phyloP scores from a whole-genome alignment of 495 filamentous ascomycete genomes.

The Podospora pseudopauciseta region DNA sequence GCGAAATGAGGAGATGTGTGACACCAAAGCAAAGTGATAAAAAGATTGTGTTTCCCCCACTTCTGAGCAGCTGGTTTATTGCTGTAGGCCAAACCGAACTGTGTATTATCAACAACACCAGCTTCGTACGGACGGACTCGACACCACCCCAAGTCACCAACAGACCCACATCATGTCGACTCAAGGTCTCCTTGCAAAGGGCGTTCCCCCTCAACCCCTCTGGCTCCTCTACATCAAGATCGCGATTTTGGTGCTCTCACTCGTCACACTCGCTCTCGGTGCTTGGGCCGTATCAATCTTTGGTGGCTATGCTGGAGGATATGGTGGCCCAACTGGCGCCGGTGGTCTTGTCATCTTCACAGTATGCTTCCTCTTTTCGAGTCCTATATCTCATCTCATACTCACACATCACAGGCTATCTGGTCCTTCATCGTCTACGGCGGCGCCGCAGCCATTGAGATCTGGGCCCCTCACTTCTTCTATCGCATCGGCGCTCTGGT shows the following conservation, averaged over 20 bases:
- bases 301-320: conserved; percentile 14
- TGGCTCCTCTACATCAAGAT: conserved; percentile 35
- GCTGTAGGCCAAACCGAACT: not conserved
- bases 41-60: not conserved
- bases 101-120: not conserved
- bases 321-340: conserved; percentile 15
- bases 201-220: conserved; percentile 32
- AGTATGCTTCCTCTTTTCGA: conserved; percentile 22
- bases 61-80: not conserved
- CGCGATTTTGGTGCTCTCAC: conserved; percentile 37
- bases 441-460: conserved; percentile 27
- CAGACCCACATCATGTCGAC: conserved; percentile 23
- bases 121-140: not conserved
- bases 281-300: conserved; percentile 33
- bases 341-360: conserved; percentile 36
- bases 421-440: conserved; percentile 37
- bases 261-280: conserved; percentile 32
- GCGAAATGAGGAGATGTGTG: conserved; percentile 16
- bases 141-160: not conserved
- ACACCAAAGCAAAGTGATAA: not conserved
- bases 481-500: conserved; percentile 34
- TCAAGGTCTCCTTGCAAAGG: conserved; percentile 29
- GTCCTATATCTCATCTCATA: not conserved
- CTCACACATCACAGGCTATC: conserved; percentile 25
- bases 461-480: conserved; percentile 31